Evolutionary conservation across 225 moss, liverwort and hornwort species (phyloP), one percentile per base, ranked within the genome.

Genomic region (Pseudoscleropodium purum): DNA sequence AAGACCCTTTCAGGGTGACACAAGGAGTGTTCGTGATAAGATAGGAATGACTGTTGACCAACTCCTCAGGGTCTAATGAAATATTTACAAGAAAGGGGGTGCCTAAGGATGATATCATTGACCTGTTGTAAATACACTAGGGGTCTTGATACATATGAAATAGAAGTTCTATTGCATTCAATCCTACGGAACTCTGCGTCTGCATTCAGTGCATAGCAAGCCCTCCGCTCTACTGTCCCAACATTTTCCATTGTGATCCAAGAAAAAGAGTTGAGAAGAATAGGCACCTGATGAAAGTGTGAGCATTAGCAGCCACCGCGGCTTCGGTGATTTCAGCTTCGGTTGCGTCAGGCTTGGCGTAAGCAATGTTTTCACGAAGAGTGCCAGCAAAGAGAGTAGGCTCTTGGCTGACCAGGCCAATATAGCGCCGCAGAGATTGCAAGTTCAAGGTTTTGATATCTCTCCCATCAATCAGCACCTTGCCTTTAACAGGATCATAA

Each of bases 361-460:
- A 96, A 20, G 92, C 91, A 21, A 96, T 96, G 56, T 95, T 93
- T 49, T 95, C 93, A 56, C 92, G 66, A 60, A 96, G 89, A 67
- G 90, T 93, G 57, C 87, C 87, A 37, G 93, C 93, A 73, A 96
- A 95, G 41, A 96, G 87, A 47, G 93, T 93, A 26, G 95, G 95
- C 54, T 96, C 96, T 87, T 96, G 96, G 87, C 95, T 95, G 12
- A 96, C 96, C 6, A 96, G 85, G 6, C 92, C 96, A 4, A 96
- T 91, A 75, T 94, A 91, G 60, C 92, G 89, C 47, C 96, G 91
- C 87, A 96, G 34, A 41, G 91, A 95, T 36, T 94, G 92, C 84
- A 96, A 82, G 81, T 93, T 72, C 51, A 93, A 36, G 8, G 75
- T 91, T 86, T 89, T 91, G 49, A 96, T 91, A 79, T 96, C 93